Percentiles rank a stretch among this genome's conserved stretches.
These are phyloP conservation scores for Achaetomium macrosporum DNA, from an alignment of 2,329 filamentous ascomycete genomes.

Conservation along the genomic window DNA sequence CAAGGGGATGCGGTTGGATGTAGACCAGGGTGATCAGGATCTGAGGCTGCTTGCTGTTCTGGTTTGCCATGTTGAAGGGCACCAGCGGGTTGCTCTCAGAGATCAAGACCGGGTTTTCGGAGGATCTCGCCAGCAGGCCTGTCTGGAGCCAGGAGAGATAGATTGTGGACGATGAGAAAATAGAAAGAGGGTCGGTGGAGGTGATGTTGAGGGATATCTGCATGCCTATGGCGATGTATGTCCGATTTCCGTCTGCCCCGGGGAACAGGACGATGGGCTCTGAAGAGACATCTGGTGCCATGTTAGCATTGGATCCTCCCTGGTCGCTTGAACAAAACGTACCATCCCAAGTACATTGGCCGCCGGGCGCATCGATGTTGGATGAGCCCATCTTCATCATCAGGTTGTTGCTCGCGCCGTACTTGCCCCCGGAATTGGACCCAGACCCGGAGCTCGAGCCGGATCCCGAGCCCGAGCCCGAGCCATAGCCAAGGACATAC, in stretches of 20 bases:
- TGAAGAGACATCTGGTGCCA: conserved; percentile 11
- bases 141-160: conserved; percentile 18
- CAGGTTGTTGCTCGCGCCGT: conserved; percentile 5
- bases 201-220: conserved; percentile 14
- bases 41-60: neutral
- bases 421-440: neutral
- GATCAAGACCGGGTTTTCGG: conserved; percentile 7
- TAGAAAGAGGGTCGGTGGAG: conserved; percentile 13
- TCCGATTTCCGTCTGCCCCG: conserved; percentile 13
- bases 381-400: conserved; percentile 13
- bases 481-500: neutral
- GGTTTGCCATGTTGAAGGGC: conserved; percentile 14
- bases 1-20: conserved; percentile 18
- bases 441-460: neutral
- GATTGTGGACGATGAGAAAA: conserved; percentile 10
- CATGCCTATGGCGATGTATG: conserved; percentile 18
- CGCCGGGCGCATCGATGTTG: conserved; percentile 11
- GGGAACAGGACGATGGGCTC: conserved; percentile 17
- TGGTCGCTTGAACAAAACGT: neutral
- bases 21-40: conserved; percentile 19
- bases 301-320: neutral
- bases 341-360: conserved; percentile 15
- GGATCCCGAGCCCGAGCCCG: neutral
- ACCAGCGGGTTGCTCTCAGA: conserved; percentile 20
- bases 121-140: neutral